These are phyloP conservation scores for Leptographium wingfieldii DNA, from an alignment of 2,329 filamentous ascomycete genomes.

Conservation along the genomic window DNA sequence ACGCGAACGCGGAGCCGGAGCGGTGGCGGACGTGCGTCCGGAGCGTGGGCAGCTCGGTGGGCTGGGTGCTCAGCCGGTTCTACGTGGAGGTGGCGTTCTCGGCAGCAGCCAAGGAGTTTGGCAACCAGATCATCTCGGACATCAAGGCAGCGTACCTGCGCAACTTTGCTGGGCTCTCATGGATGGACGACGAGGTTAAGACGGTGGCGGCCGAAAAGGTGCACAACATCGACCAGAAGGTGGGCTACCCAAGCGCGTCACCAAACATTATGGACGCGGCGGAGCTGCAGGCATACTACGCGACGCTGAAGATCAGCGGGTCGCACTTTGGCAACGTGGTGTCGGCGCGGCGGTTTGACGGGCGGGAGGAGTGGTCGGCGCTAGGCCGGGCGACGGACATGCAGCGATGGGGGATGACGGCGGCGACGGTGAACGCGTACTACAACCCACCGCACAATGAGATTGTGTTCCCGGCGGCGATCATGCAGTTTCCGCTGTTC, in stretches of 20 bases:
- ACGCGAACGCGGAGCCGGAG: conserved; percentile 48
- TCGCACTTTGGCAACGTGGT: conserved; percentile 47
- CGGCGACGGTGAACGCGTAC: conserved; percentile 52
- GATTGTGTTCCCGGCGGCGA: conserved; percentile 56
- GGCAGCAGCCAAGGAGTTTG: conserved; percentile 51
- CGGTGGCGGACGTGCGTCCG: conserved; percentile 54
- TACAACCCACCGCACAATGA: conserved; percentile 53
- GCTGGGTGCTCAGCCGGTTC: conserved; percentile 59
- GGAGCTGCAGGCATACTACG: conserved; percentile 44
- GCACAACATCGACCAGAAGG: conserved; percentile 53
- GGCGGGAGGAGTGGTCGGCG: conserved; percentile 39
- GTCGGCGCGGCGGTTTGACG: conserved; percentile 33
- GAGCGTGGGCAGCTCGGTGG: conserved; percentile 32
- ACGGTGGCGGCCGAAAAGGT: conserved; percentile 51
- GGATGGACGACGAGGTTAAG: conserved; percentile 52
- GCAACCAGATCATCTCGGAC: conserved; percentile 56
- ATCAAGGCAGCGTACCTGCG: conserved; percentile 54
- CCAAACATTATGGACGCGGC: conserved; percentile 48
- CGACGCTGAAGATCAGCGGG: conserved; percentile 33
- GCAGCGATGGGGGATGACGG: conserved; percentile 47
- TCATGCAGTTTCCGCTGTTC: conserved; percentile 58
- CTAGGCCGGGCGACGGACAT: conserved; percentile 48
- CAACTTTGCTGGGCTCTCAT: conserved; percentile 43
- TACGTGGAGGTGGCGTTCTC: conserved; percentile 58
- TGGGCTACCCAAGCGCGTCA: conserved; percentile 48